Conservation (phyloP, 2,329 filamentous ascomycete genomes). For the Talaromyces sp. region DNA sequence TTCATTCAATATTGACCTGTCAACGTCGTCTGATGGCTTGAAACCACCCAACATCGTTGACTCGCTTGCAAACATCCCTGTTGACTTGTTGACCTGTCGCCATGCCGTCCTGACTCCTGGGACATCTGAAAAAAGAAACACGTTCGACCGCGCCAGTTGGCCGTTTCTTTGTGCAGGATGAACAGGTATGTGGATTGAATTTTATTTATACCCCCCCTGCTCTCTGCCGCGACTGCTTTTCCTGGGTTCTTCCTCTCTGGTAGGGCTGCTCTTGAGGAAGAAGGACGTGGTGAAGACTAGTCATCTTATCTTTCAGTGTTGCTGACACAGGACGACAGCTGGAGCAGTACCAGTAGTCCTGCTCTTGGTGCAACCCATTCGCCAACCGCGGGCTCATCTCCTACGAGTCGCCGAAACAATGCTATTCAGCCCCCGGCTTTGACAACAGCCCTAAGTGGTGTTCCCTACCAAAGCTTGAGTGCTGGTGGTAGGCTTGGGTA, state of each 20-base stretch:
- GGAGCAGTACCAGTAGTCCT: constrained; percentile 8
- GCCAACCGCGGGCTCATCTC: constrained; percentile 25
- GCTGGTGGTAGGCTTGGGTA: constrained; percentile 23
- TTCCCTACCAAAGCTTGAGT: constrained; percentile 27
- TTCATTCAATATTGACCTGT: constrained; percentile 14
- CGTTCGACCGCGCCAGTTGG: background rate
- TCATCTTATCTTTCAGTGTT: background rate
- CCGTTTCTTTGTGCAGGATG: background rate
- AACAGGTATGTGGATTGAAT: background rate
- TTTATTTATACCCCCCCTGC: background rate
- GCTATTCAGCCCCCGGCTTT: constrained; percentile 37
- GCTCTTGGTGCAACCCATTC: constrained; percentile 5
- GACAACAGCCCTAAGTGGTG: constrained; percentile 34
- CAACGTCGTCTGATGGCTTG: constrained; percentile 1
- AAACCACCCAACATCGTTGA: background rate
- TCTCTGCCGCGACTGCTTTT: background rate
- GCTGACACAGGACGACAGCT: constrained; percentile 8
- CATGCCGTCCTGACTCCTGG: background rate
- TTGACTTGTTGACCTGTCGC: constrained; percentile 4
- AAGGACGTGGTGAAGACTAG: background rate
- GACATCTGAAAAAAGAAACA: background rate
- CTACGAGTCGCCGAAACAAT: constrained; percentile 38
- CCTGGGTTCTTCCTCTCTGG: background rate
- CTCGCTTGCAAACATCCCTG: background rate
- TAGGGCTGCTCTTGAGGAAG: background rate